These are phyloP conservation scores for Fremontodendron californicum DNA, from an alignment of 345 rosid species.

Conservation along the genomic window DNA sequence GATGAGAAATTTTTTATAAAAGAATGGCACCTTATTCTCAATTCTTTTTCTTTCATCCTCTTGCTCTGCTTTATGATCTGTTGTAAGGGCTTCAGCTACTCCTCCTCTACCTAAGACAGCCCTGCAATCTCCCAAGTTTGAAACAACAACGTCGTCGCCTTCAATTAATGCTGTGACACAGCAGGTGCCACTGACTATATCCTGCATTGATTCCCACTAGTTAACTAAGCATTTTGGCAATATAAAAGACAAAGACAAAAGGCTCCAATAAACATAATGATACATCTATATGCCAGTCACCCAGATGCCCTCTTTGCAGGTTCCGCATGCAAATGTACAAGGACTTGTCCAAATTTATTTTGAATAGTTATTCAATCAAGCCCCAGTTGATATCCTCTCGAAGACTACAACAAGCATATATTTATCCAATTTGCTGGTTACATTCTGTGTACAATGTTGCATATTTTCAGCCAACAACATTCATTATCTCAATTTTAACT, in stretches of 20 bases:
- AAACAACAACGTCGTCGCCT: conserved; percentile 52
- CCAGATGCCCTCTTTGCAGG: background rate
- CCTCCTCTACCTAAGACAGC: conserved; percentile 69
- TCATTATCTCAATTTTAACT: background rate
- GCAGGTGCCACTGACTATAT: conserved; percentile 68
- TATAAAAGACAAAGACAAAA: background rate
- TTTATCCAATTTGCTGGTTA: background rate
- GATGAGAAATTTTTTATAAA: too few species aligned
- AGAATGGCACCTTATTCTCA: conserved; percentile 40
- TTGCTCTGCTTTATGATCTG: conserved; percentile 59
- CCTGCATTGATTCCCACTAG: conserved; percentile 40
- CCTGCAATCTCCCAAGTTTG: conserved; percentile 82
- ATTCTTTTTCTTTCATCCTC: conserved; percentile 63
- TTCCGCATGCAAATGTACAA: background rate
- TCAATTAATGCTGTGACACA: conserved; percentile 70
- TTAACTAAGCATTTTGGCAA: background rate
- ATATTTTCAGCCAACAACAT: background rate
- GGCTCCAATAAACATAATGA: background rate
- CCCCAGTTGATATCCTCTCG: background rate
- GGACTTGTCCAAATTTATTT: background rate
- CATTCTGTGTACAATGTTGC: background rate
- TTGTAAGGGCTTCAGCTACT: conserved; percentile 64
- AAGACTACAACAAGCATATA: background rate
- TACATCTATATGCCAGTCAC: background rate
- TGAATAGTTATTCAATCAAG: background rate